These are phyloP conservation scores for Saturnispora kantuleensis DNA, from an alignment of 805 yeast species.

Conservation along the genomic window DNA sequence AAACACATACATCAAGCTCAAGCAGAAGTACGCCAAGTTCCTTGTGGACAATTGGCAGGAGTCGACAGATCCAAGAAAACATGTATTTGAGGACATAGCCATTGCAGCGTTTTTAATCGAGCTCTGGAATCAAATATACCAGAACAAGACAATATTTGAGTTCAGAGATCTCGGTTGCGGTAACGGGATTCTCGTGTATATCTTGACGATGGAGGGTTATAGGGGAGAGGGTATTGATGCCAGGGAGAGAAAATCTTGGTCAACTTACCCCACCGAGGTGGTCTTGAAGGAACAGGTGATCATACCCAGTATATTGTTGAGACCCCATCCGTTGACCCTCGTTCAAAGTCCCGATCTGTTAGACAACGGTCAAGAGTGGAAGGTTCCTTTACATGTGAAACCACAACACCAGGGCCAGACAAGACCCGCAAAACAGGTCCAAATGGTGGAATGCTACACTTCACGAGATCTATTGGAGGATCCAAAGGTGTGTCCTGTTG, in stretches of 20 bases:
- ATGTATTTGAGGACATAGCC: slow-evolving; percentile 92
- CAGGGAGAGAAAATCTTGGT: slow-evolving; percentile 82
- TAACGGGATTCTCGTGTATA: slow-evolving; percentile 75
- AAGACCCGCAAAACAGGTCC: slow-evolving; percentile 23
- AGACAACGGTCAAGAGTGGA: slow-evolving; percentile 55
- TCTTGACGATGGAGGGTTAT: slow-evolving; percentile 70
- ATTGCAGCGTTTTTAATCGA: slow-evolving; percentile 91
- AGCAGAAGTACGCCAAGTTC: slow-evolving; percentile 68
- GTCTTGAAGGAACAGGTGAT: slow-evolving; percentile 66
- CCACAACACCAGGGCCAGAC: slow-evolving; percentile 19
- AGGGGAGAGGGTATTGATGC: slow-evolving; percentile 85
- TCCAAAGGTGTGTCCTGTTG: slow-evolving; percentile 48
- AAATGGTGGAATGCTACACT: slow-evolving; percentile 45
- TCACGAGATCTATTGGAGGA: slow-evolving; percentile 44
- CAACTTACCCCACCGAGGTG: slow-evolving; percentile 55
- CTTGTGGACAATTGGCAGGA: slow-evolving; percentile 85
- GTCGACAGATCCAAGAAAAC: slow-evolving; percentile 88
- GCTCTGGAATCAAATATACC: slow-evolving; percentile 54
- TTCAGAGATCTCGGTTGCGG: slow-evolving; percentile 94
- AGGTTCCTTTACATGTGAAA: slow-evolving; percentile 33
- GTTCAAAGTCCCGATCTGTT: slow-evolving; percentile 41
- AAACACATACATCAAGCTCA: slow-evolving; percentile 66
- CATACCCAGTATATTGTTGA: slow-evolving; percentile 63
- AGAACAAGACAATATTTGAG: slow-evolving; percentile 37
- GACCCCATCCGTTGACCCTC: slow-evolving; percentile 58